Evolutionary conservation across 345 rosid species (phyloP), one percentile per base, ranked within the genome.

Genomic region (Citrus sp.): DNA sequence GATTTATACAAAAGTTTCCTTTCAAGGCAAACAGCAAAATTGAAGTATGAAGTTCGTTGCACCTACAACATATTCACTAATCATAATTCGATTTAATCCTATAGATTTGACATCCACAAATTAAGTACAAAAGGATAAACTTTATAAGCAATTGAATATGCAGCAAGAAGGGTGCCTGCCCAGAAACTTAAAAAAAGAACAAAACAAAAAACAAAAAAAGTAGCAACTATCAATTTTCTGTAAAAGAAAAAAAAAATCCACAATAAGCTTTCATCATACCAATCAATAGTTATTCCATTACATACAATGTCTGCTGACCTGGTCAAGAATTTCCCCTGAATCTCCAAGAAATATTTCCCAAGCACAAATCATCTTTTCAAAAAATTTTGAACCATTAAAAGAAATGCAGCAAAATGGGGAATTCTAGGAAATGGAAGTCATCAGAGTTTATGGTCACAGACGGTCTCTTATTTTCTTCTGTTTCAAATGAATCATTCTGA

Each of bases 401-500:
- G 19, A 51, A 73, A 72, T 73, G 70, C 37, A 77, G 46, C 71
- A 42, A 34, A 25, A 70, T 40, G 55, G 77, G 72, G 70, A 73
- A 70, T 66, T 78, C 72, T 37, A 10, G 42, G 40, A 27, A 60
- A 73, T 68, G 32, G 35, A 30, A 60, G 40, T 63, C 67, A 56
- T 14, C 34, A 75, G 30, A 18, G 40, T 16, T 77, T 68, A 63
- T 55, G 62, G 79, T 78, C 72, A 69, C 66, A 55, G 76, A 51
- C 13, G 25, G 78, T 73, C 66, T 61, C 78, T 77, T 82, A 74
- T 80, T 80, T 77, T 35, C 0, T 77, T 74, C 78, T 24, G 37
- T 73, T 71, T 77, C 78, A 76, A 81, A 81, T 65, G 85, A 86
- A 82, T 79, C 81, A 62, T 80, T 70, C 46, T 63, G 56, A 35